These are phyloP conservation scores for Pestalotiopsis sp. DNA, from an alignment of 2,329 filamentous ascomycete genomes.

Conservation along the genomic window DNA sequence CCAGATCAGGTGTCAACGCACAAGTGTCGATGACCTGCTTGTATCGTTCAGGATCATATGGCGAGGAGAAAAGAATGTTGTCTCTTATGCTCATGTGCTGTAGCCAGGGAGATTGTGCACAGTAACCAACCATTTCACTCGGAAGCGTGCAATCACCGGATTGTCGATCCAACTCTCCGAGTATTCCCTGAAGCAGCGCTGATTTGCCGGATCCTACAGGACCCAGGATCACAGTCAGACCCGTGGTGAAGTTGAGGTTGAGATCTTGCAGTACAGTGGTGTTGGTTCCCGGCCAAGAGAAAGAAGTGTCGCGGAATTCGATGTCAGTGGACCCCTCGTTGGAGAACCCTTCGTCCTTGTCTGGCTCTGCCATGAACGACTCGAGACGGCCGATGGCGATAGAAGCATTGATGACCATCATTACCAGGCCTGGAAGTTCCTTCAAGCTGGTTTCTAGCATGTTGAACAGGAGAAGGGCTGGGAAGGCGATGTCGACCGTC, in stretches of 20 bases:
- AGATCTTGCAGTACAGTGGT: slow-evolving; percentile 53
- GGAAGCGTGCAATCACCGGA: slow-evolving; percentile 51
- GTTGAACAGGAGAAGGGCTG: slow-evolving; percentile 78
- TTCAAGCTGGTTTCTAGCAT: slow-evolving; percentile 75
- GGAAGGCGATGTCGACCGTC: slow-evolving; percentile 82
- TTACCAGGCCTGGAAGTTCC: slow-evolving; percentile 76
- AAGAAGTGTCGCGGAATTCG: slow-evolving; percentile 66
- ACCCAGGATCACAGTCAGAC: slow-evolving; percentile 59
- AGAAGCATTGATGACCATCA: slow-evolving; percentile 77
- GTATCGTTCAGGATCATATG: slow-evolving; percentile 58
- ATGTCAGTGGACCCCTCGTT: slow-evolving; percentile 44
- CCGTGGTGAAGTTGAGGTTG: slow-evolving; percentile 47
- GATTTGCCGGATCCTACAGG: slow-evolving; percentile 66
- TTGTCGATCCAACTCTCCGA: slow-evolving; percentile 69
- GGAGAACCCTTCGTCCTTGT: slow-evolving; percentile 61
- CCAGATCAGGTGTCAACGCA: slow-evolving; percentile 58
- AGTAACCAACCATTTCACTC: slow-evolving; percentile 55
- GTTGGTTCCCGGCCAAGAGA: slow-evolving; percentile 75
- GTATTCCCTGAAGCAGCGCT: slow-evolving; percentile 58
- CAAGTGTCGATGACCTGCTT: slow-evolving; percentile 63
- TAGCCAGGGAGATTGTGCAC: slow-evolving; percentile 65
- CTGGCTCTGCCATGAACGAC: slow-evolving; percentile 82
- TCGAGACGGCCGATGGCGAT: slow-evolving; percentile 83
- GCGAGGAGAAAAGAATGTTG: slow-evolving; percentile 65
- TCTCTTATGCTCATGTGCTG: slow-evolving; percentile 68